Conservation (phyloP, 495 filamentous ascomycete species). For the Penicillium goetzii region DNA sequence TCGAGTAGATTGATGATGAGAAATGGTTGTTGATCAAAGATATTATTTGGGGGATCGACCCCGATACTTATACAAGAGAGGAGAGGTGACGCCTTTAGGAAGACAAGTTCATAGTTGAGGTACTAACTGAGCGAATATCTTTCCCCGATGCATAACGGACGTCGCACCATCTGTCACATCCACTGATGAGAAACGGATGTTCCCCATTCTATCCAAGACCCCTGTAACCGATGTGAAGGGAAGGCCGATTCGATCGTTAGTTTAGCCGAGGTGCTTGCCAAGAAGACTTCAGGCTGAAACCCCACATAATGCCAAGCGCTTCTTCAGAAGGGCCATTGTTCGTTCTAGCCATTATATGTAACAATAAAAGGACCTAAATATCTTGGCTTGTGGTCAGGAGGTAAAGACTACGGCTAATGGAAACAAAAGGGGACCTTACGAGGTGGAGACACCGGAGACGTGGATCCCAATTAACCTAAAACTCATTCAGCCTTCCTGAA, state of each 20-base stretch:
- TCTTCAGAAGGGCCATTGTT: neutral
- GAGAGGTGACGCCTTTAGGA: neutral
- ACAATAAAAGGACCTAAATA: neutral
- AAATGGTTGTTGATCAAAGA: neutral
- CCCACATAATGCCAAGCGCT: neutral
- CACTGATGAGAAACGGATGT: neutral
- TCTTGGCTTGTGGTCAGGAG: neutral
- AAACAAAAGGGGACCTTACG: neutral
- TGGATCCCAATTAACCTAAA: neutral
- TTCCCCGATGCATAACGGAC: slow-evolving; percentile 3
- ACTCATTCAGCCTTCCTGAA: neutral
- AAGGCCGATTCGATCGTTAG: neutral
- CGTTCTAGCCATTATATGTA: neutral
- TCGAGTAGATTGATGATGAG: neutral
- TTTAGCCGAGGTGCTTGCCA: neutral
- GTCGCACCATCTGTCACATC: neutral
- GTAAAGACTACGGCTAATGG: neutral
- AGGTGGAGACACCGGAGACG: neutral
- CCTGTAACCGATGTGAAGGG: neutral
- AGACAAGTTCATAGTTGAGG: neutral
- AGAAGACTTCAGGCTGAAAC: neutral
- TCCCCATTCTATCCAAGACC: neutral
- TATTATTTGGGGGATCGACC: neutral
- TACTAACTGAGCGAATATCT: neutral
- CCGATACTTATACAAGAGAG: neutral